Evolutionary conservation across 352 stramenopile genomes (phyloP).

Genomic region (Phytophthora podocarpi): DNA sequence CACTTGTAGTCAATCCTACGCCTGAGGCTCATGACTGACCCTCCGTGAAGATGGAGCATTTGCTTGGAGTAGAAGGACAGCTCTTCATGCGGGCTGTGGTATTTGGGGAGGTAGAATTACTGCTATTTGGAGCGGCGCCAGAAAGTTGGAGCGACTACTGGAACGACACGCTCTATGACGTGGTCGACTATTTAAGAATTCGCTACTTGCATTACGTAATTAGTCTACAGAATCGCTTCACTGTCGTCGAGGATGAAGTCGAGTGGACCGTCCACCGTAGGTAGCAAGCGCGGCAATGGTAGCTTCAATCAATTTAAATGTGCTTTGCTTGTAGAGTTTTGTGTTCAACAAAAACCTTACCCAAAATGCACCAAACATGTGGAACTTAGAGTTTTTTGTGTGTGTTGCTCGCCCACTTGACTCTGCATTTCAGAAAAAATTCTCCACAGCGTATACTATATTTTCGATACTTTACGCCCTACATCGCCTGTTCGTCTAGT

Average conservation of each 20-base stretch:
- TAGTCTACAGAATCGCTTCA: background rate
- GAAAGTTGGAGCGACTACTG: too few relatives aligned
- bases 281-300: background rate
- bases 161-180: conserved; percentile 5
- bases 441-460: background rate
- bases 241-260: background rate
- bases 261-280: background rate
- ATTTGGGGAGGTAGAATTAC: too few relatives aligned
- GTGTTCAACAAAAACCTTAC: too few relatives aligned
- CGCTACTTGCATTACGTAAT: conserved; percentile 7
- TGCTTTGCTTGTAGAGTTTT: too few relatives aligned
- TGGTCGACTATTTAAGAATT: background rate
- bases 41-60: too few relatives aligned
- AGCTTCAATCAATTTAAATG: background rate
- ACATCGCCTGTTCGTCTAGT: too few relatives aligned
- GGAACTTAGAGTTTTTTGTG: background rate
- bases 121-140: too few relatives aligned
- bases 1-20: too few relatives aligned
- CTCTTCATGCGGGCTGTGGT: too few relatives aligned
- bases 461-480: background rate
- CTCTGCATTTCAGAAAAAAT: background rate
- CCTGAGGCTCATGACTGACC: too few relatives aligned
- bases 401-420: background rate
- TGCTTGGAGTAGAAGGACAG: too few relatives aligned
- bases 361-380: background rate